phyloP scores from a whole-genome alignment of 192 early-diverging fungal genomes.

The Coemansia sp. region DNA sequence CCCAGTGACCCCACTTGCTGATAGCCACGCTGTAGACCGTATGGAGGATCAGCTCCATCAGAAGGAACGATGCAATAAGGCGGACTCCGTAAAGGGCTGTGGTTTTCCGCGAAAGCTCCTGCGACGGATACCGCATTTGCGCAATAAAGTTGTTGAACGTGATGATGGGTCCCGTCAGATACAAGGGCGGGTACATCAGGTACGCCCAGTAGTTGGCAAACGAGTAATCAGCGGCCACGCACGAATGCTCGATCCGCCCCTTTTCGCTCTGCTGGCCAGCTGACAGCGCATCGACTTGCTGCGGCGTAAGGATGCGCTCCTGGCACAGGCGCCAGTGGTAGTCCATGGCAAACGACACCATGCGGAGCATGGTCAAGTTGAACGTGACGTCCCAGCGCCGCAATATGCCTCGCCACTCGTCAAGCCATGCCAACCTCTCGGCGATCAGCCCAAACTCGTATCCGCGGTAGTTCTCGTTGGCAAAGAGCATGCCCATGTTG shows the following conservation, averaged over 20 bases:
- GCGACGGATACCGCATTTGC: conserved; percentile 69
- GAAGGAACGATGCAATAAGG: conserved; percentile 62
- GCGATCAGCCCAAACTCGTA: conserved; percentile 66
- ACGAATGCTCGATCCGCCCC: conserved; percentile 62
- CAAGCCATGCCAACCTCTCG: conserved; percentile 66
- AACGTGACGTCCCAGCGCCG: conserved; percentile 87
- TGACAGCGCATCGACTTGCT: conserved; percentile 20
- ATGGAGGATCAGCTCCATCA: conserved; percentile 92
- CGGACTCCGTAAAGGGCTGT: conserved; percentile 66
- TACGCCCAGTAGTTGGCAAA: conserved; percentile 79
- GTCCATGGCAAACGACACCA: conserved; percentile 94
- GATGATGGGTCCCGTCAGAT: conserved; percentile 93
- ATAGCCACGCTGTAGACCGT: conserved; percentile 89
- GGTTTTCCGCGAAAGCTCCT: conserved; percentile 8
- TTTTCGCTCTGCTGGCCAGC: conserved; percentile 51
- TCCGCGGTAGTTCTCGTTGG: conserved; percentile 75
- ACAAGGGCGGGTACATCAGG: conserved; percentile 88
- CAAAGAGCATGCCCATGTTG: conserved; percentile 78
- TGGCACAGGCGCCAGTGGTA: conserved; percentile 77
- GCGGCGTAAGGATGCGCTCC: conserved; percentile 31
- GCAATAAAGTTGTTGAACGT: conserved; percentile 91
- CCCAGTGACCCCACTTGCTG: conserved; percentile 85
- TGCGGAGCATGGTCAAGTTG: conserved; percentile 86
- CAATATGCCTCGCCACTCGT: conserved; percentile 70
- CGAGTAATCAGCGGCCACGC: conserved; percentile 70